phyloP scores from a whole-genome alignment of 768 basidiomycete species.

The Lentinula boryana region DNA sequence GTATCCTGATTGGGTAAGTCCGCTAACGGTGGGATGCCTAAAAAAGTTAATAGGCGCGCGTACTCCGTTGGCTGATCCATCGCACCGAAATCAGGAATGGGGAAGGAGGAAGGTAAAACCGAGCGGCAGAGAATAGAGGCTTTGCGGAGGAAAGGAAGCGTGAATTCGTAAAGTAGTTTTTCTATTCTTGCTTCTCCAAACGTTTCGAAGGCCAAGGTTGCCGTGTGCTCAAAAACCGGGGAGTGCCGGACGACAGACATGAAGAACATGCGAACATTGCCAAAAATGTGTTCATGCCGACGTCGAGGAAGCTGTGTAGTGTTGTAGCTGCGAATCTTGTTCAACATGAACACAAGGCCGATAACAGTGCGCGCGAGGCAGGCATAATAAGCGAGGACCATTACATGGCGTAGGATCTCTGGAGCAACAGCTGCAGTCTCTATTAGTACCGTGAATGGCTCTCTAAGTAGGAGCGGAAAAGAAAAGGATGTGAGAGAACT shows the following conservation, averaged over 20 bases:
- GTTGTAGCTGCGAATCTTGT: conserved; percentile 57
- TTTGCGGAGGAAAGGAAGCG: conserved; percentile 86
- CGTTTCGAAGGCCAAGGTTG: conserved; percentile 70
- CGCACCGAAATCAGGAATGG: conserved; percentile 35
- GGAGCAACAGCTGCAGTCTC: conserved; percentile 90
- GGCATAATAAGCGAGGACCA: conserved; percentile 88
- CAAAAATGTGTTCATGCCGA: conserved; percentile 68
- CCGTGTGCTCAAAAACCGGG: conserved; percentile 80
- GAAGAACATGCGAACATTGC: conserved; percentile 83
- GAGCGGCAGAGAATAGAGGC: conserved; percentile 82
- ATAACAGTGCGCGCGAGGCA: conserved; percentile 83
- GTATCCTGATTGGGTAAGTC: conserved; percentile 80
- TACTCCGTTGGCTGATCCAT: conserved; percentile 61
- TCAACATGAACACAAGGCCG: conserved; percentile 76
- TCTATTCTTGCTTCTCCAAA: conserved; percentile 84
- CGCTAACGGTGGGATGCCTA: conserved; percentile 76
- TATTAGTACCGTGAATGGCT: conserved; percentile 84
- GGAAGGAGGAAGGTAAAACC: conserved; percentile 59
- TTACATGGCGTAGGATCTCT: conserved; percentile 82
- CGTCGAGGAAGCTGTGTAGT: conserved; percentile 39
- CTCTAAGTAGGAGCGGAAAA: conserved; percentile 80
- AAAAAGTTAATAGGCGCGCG: conserved; percentile 61
- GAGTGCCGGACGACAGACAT: conserved; percentile 89
- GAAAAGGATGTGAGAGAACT: conserved; percentile 79
- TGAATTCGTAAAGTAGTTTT: conserved; percentile 81